A percentile compares a stretch with the other conserved stretches of the same genome.
These are phyloP conservation scores for Beauveria sp. DNA, from an alignment of 2,329 filamentous ascomycete genomes.

Conservation along the genomic window DNA sequence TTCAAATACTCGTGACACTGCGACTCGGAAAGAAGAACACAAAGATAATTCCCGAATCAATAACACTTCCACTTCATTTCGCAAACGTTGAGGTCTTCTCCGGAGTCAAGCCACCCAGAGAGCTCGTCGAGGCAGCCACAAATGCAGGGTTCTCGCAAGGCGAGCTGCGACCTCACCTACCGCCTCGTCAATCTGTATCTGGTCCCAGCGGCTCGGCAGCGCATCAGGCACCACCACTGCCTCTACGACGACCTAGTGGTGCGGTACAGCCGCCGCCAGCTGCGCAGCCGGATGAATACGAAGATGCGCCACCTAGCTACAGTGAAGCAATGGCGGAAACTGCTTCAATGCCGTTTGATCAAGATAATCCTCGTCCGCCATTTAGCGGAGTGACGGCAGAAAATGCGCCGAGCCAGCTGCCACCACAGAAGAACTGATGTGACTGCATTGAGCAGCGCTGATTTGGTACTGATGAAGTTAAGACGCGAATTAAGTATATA, in stretches of 20 bases:
- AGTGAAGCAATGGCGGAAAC: conserved; percentile 84
- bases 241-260: conserved; percentile 31
- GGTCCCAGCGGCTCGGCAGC: not conserved
- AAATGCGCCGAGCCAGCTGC: conserved; percentile 47
- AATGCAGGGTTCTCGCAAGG: conserved; percentile 29
- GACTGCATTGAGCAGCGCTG: not conserved
- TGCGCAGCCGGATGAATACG: conserved; percentile 37
- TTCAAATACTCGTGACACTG: conserved; percentile 75
- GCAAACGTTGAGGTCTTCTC: conserved; percentile 72
- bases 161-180: conserved; percentile 20
- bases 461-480: not conserved
- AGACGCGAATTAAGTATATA: not conserved
- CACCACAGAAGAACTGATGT: conserved; percentile 31
- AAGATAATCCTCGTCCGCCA: conserved; percentile 49
- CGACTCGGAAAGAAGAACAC: conserved; percentile 51
- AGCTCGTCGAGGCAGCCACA: conserved; percentile 57
- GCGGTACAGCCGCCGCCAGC: conserved; percentile 54
- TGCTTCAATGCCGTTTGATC: conserved; percentile 62
- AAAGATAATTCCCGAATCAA: conserved; percentile 51
- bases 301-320: conserved; percentile 89
- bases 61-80: conserved; percentile 72
- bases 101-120: conserved; percentile 72
- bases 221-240: conserved; percentile 17
- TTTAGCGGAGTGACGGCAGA: conserved; percentile 59
- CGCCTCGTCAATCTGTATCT: conserved; percentile 13